phyloP scores from a whole-genome alignment of 805 yeast species.

The Zygoascus ofunaensis region DNA sequence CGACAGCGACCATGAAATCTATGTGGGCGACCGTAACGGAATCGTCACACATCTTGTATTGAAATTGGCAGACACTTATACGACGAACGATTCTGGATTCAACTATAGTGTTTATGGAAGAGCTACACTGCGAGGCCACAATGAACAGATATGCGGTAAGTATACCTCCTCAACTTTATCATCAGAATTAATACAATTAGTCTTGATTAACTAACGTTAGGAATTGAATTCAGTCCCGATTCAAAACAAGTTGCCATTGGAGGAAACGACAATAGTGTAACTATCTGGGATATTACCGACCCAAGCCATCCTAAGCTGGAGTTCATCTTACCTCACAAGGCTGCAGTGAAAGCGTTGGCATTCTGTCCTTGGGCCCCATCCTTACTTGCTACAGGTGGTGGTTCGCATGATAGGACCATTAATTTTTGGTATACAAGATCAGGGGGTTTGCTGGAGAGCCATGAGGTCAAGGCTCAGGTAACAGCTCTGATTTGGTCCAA shows the following conservation, averaged over 20 bases:
- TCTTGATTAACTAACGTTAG: conserved; percentile 22
- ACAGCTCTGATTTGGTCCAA: conserved; percentile 75
- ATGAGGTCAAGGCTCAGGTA: conserved; percentile 60
- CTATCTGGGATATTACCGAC: conserved; percentile 60
- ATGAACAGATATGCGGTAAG: conserved; percentile 54
- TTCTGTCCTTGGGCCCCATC: conserved; percentile 86
- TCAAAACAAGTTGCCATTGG: conserved; percentile 63
- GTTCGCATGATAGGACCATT: conserved; percentile 69
- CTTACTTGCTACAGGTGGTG: conserved; percentile 84
- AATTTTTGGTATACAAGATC: conserved; percentile 80
- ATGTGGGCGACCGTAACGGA: conserved; percentile 62
- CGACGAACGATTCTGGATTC: conserved; percentile 25
- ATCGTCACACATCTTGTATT: conserved; percentile 30
- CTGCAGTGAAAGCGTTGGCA: conserved; percentile 85
- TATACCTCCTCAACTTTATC: background rate
- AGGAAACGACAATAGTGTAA: conserved; percentile 72
- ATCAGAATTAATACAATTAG: background rate
- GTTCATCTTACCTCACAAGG: conserved; percentile 48
- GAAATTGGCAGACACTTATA: background rate
- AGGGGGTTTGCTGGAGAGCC: conserved; percentile 57
- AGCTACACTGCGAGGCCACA: conserved; percentile 37
- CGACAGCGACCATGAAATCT: conserved; percentile 31
- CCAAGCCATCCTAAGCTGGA: conserved; percentile 35
- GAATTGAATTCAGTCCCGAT: conserved; percentile 50
- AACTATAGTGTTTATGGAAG: conserved; percentile 21